Base-by-base conservation (phyloP, 208 protist species). In the Lotmaria passim region DNA sequence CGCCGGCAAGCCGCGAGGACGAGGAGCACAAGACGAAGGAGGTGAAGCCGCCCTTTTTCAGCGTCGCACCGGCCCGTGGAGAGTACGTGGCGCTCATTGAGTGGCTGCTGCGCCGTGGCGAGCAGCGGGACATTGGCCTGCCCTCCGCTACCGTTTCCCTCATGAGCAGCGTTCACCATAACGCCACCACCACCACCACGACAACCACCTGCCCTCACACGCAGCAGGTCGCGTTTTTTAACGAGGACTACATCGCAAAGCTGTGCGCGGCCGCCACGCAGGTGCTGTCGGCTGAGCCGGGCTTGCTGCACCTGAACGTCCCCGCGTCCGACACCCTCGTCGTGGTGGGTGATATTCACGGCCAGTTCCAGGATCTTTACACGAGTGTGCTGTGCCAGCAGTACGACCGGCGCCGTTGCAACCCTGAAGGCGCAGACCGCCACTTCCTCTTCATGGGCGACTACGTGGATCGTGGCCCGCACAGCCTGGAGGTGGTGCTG, bases 381-480 rank as follows among this genome's bases (percentile, higher is more conserved):
- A 64, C 50, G 31, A 77, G 73, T 44, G 75, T 96, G 60, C 78
- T 96, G 24, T 69, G 75, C 73, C 81, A 53, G 77, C 74, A 33
- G 92, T 85, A 57, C 86, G 90, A 52, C 79, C 82, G 34, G 56
- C 88, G 33, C 56, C 79, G 48, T 19, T 74, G 44, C 61, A 73
- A 73, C 64, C 52, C 55, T 0, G 48, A 64, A n/a, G 64, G 69
- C 6, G 48, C 63, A 28, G 59, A 74, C 58, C 31, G 77, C 33
- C 77, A 59, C 56, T 91, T 92, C 61, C 86, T 99, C 26, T 99
- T 99, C 86, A 86, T 99, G 19, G 99, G 98, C 19, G 98, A 99
- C 78, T 99, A 99, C 77, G 98, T 99, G n/a, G 98, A 99, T 73
- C 76, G 81, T 43, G 81, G 81, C 44, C 77, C 81, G 36, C 58